Conservation (phyloP, 345 rosid species). For the Linum trigynum region DNA sequence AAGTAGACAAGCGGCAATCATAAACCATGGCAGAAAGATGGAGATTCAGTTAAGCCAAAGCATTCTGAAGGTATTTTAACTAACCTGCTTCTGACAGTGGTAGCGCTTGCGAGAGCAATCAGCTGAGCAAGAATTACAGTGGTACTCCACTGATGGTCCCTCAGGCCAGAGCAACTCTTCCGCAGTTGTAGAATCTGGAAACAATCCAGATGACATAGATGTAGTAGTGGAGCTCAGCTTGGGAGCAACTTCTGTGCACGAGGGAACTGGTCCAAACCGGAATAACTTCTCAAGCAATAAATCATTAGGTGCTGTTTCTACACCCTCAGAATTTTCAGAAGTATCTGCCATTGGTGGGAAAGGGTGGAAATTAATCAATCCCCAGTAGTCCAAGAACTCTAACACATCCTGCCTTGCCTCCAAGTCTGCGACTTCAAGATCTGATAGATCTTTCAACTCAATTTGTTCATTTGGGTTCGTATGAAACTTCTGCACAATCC, state of each 20-base stretch:
- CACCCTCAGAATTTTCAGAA: slow-evolving; percentile 29
- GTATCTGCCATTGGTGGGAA: slow-evolving; percentile 40
- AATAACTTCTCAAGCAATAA: slow-evolving; percentile 60
- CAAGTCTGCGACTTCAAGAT: slow-evolving; percentile 65
- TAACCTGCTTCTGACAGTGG: slow-evolving; percentile 97
- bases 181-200: slow-evolving; percentile 60
- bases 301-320: slow-evolving; percentile 29
- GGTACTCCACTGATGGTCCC: slow-evolving; percentile 90
- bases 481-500: slow-evolving; percentile 78
- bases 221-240: slow-evolving; percentile 45
- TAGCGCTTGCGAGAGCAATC: slow-evolving; percentile 98
- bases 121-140: slow-evolving; percentile 96
- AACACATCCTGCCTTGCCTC: slow-evolving; percentile 84
- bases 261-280: slow-evolving; percentile 55
- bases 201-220: slow-evolving; percentile 44
- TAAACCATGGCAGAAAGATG: background rate
- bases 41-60: background rate
- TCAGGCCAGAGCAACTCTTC: slow-evolving; percentile 72
- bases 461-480: slow-evolving; percentile 48
- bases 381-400: slow-evolving; percentile 98
- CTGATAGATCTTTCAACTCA: slow-evolving; percentile 63
- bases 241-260: slow-evolving; percentile 35
- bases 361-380: slow-evolving; percentile 94
- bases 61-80: slow-evolving; percentile 13
- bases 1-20: background rate